Base-by-base conservation (phyloP, 108 stramenopile species). In the Schizochytrium sp. region DNA sequence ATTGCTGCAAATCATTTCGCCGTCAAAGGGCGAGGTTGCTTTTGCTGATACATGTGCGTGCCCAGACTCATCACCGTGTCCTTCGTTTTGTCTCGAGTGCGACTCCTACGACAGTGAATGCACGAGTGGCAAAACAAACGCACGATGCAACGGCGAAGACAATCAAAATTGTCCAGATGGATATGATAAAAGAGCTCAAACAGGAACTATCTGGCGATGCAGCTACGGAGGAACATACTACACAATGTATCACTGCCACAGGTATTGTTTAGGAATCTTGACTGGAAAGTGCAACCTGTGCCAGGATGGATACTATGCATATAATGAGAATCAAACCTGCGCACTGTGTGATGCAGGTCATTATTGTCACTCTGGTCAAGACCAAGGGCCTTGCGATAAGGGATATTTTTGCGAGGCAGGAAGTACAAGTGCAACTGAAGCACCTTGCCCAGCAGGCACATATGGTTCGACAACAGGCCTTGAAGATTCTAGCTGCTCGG, bases 91-190 rank as follows among this genome's bases (percentile, higher is more conserved):
- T 53, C n/a, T 38, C 50, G 76, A 17, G 8, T 83, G 76, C 28
- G 76, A 83, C 76, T 83, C 76, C 28, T 83, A 83, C 76, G 76
- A 83, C 76, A 55, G 50, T n/a, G 76, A 83, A 47, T 83, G 76
- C 28, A 49, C 55, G 5, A 55, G 50, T 83, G 76, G 76, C 47
- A 83, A 83, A 83, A 83, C 76, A 5, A 83, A 83, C 55, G 76
- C 76, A 13, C 47, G 76, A 17, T 83, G 76, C 53, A 83, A 83
- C 47, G 76, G 76, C 28, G 76, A 83, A 42, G 28, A 83, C 53
- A 47, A 83, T 28, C 2, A 83, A 55, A 83, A 83, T 28, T 83
- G 76, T 53, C 76, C 76, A 12, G 53, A 55, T 28, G 76, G 76
- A 47, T 83, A 83, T 40, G 53, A 49, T n/a, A 83, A 83, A 83